These are phyloP conservation scores for Silene coronaria DNA, from an alignment of 179 eudicot species.

Conservation along the genomic window DNA sequence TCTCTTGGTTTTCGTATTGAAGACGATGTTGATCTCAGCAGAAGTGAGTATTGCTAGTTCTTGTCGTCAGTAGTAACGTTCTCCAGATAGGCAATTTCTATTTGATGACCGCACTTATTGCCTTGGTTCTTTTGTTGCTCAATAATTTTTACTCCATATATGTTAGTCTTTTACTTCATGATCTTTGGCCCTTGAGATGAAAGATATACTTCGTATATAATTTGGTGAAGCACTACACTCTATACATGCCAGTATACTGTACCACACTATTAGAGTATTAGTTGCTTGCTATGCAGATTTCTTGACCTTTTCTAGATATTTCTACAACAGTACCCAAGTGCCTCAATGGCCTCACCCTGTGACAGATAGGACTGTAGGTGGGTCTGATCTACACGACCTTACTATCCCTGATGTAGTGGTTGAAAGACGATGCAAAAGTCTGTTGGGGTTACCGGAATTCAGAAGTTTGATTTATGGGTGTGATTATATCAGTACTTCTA, in stretches of 20 bases:
- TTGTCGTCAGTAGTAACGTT: constrained; percentile 1
- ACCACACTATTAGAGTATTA: too few species aligned
- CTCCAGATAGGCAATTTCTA: background rate
- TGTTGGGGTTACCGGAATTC: background rate
- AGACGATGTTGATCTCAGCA: constrained; percentile 47
- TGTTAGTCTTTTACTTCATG: background rate
- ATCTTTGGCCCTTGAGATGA: background rate
- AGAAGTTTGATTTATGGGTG: background rate
- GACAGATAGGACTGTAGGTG: background rate
- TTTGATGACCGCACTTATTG: background rate
- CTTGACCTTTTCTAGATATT: background rate
- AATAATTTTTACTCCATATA: background rate
- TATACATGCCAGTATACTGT: background rate
- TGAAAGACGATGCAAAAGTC: background rate
- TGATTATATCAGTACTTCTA: background rate
- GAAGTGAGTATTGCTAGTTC: constrained; percentile 42
- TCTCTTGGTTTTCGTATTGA: constrained; percentile 58
- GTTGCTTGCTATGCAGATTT: background rate
- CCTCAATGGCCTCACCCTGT: background rate
- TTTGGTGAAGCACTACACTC: background rate
- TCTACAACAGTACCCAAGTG: background rate
- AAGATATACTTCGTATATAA: background rate
- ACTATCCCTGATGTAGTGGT: background rate
- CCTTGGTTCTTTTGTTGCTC: background rate
- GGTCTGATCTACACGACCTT: background rate